phyloP scores from a whole-genome alignment of 306 rosid genomes.

The Alnus glutinosa region DNA sequence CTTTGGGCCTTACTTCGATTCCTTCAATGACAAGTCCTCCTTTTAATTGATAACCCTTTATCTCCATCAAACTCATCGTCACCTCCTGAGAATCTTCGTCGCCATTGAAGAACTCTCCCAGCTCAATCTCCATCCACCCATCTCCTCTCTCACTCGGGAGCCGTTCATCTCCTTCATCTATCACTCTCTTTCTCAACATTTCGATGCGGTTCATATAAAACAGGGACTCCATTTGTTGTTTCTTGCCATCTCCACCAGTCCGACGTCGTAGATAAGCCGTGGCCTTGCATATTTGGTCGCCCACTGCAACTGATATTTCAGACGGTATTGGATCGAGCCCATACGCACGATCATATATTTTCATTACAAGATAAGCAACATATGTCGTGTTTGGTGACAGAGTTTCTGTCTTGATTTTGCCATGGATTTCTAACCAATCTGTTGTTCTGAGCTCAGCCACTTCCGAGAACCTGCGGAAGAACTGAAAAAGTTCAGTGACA shows the following conservation, averaged over 20 bases:
- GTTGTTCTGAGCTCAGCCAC: conserved; percentile 55
- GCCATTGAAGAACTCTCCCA: conserved; percentile 52
- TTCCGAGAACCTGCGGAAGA: conserved; percentile 42
- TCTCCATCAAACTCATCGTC: conserved; percentile 46
- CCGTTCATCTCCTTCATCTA: background rate
- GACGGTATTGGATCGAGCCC: conserved; percentile 47
- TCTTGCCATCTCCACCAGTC: conserved; percentile 16
- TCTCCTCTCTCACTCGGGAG: conserved; percentile 38
- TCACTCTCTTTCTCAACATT: conserved; percentile 10
- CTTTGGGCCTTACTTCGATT: conserved; percentile 53
- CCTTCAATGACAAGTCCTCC: conserved; percentile 67
- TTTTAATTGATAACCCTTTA: conserved; percentile 50
- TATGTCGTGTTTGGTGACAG: conserved; percentile 50
- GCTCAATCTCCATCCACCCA: conserved; percentile 72
- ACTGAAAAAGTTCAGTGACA: background rate
- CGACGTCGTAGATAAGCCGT: conserved; percentile 26
- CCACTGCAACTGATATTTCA: conserved; percentile 35
- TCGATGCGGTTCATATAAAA: conserved; percentile 39
- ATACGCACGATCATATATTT: conserved; percentile 40
- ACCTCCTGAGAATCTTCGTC: conserved; percentile 44
- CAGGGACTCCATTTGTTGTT: conserved; percentile 33
- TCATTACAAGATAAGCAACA: conserved; percentile 57
- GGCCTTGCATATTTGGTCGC: conserved; percentile 27
- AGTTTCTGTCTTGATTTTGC: conserved; percentile 35
- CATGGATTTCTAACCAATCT: conserved; percentile 58